Percentiles rank a stretch among this genome's conserved stretches.
Conservation (phyloP, 2,329 filamentous ascomycete genomes). For the Trichophyton verrucosum region DNA sequence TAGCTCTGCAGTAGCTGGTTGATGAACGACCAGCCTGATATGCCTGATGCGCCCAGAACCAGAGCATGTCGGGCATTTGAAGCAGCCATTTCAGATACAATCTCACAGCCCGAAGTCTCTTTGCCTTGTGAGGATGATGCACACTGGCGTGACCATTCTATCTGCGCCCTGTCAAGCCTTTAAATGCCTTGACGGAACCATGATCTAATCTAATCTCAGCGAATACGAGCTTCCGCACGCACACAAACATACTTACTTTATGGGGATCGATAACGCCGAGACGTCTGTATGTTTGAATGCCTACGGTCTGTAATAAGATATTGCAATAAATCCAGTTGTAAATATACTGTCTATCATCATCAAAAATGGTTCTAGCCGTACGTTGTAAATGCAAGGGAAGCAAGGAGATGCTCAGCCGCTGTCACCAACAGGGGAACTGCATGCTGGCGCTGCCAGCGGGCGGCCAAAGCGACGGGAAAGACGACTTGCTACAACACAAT, state of each 20-base stretch:
- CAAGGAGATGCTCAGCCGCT: neutral
- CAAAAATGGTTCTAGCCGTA: too few relatives aligned
- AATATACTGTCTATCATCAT: too few relatives aligned
- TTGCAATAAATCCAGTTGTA: neutral
- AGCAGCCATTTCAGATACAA: neutral
- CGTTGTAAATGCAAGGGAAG: too few relatives aligned
- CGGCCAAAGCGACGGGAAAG: neutral
- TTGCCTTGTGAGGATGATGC: neutral
- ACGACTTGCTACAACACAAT: neutral
- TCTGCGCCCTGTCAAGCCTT: neutral
- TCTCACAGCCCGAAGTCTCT: neutral
- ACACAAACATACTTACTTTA: too few relatives aligned
- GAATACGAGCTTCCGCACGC: neutral
- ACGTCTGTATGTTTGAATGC: too few relatives aligned
- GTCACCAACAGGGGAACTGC: neutral
- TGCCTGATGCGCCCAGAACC: conserved; percentile 33
- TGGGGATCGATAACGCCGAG: neutral
- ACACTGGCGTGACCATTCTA: neutral
- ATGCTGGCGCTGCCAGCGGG: neutral
- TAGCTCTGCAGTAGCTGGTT: conserved; percentile 30
- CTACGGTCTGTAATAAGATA: neutral
- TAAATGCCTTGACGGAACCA: neutral
- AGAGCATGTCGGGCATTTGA: conserved; percentile 21
- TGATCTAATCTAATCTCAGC: neutral
- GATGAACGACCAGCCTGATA: conserved; percentile 34